Evolutionary conservation across 2,329 filamentous ascomycete species (phyloP).

Genomic region (Botrytis fabae): DNA sequence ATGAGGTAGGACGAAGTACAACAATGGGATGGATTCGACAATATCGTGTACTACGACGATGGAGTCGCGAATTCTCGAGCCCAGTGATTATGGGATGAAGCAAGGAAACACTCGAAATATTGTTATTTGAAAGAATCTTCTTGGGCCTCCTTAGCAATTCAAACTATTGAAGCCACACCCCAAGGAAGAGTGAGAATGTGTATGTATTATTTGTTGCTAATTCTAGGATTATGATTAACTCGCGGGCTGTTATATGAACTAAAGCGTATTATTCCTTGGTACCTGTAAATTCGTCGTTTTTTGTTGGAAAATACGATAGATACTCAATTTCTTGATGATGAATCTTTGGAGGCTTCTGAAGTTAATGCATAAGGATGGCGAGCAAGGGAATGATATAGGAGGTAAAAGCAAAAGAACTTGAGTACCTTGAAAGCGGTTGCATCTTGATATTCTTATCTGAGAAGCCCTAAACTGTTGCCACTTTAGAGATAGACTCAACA

Average conservation of each 20-base stretch:
- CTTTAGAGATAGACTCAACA: neutral
- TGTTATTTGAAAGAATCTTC: neutral
- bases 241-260: neutral
- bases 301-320: neutral
- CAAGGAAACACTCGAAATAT: constrained; percentile 4
- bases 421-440: constrained; percentile 1
- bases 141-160: neutral
- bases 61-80: constrained; percentile 2
- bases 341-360: neutral
- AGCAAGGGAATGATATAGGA: neutral
- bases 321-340: neutral
- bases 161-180: constrained; percentile 22
- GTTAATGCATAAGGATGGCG: neutral
- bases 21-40: constrained; percentile 7
- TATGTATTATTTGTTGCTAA: no score
- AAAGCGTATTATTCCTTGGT: constrained; percentile 8
- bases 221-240: neutral
- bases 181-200: neutral
- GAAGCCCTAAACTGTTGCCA: constrained; percentile 1
- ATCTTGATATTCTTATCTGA: neutral
- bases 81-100: constrained; percentile 13
- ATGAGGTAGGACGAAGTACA: constrained; percentile 11
- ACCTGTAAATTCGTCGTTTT: neutral
- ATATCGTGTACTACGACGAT: constrained; percentile 19
- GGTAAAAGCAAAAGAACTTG: neutral